Evolutionary conservation across 2,329 filamentous ascomycete genomes (phyloP).

Genomic region (Arthrinium puccinioides): DNA sequence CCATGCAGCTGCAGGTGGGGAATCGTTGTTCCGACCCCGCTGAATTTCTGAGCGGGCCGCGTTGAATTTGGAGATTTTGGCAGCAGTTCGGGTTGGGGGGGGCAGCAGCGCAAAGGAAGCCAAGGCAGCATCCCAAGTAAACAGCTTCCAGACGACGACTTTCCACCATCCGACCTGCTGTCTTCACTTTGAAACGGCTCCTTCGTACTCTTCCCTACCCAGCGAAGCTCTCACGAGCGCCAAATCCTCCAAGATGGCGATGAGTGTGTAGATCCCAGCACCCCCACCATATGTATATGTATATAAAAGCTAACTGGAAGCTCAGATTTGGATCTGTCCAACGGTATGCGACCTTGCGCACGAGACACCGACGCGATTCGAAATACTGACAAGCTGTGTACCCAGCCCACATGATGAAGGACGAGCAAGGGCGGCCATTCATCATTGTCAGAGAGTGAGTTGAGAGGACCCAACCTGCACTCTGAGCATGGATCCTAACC

Average conservation of each 20-base stretch:
- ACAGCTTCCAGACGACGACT: constrained; percentile 1
- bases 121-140: background rate
- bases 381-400: constrained; percentile 10
- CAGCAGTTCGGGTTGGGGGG: too few species aligned
- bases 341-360: constrained; percentile 50
- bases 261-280: constrained; percentile 40
- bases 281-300: constrained; percentile 12
- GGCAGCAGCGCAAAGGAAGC: background rate
- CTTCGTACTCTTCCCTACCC: background rate
- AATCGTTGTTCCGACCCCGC: constrained; percentile 3
- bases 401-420: constrained; percentile 73
- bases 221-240: constrained; percentile 21
- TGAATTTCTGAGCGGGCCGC: constrained; percentile 2
- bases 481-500: background rate
- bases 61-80: constrained; percentile 5
- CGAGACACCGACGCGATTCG: background rate
- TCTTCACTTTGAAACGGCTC: background rate
- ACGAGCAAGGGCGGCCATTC: constrained; percentile 94
- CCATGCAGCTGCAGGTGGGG: constrained; percentile 3
- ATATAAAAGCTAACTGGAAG: constrained; percentile 17
- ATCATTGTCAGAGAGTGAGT: constrained; percentile 96
- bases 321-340: constrained; percentile 73
- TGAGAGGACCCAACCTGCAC: too few species aligned
- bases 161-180: background rate
- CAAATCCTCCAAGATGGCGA: constrained; percentile 41